Conservation (phyloP, 306 rosid species). For the Begonia fuchsioides region DNA sequence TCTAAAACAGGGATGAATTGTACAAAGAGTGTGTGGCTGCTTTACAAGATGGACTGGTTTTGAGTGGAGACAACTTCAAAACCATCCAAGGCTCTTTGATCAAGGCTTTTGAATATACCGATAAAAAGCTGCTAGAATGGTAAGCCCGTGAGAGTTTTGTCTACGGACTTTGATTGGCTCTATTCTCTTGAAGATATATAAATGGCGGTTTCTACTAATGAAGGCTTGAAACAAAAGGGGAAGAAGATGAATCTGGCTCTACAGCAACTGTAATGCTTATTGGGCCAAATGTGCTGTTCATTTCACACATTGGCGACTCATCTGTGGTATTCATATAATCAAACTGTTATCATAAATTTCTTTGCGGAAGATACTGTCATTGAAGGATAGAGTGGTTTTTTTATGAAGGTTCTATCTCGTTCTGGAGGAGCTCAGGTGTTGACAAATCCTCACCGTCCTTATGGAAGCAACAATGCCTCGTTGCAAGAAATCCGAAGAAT, state of each 20-base stretch:
- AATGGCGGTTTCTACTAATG: constrained; percentile 41
- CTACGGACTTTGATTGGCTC: background rate
- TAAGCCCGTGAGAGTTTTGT: constrained; percentile 18
- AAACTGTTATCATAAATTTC: background rate
- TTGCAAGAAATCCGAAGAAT: constrained; percentile 87
- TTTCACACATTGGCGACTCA: constrained; percentile 89
- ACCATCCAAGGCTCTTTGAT: constrained; percentile 45
- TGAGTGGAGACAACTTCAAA: constrained; percentile 43
- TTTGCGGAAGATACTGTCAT: background rate
- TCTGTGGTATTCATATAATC: constrained; percentile 47
- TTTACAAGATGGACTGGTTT: constrained; percentile 60
- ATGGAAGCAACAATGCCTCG: constrained; percentile 66
- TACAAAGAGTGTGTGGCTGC: constrained; percentile 75
- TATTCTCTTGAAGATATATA: constrained; percentile 27
- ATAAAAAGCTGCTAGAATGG: constrained; percentile 50
- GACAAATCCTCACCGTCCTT: constrained; percentile 85
- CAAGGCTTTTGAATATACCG: constrained; percentile 59
- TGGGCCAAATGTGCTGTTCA: constrained; percentile 45
- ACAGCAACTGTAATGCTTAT: constrained; percentile 68
- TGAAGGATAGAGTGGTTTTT: constrained; percentile 8
- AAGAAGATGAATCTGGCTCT: constrained; percentile 75
- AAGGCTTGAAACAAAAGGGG: constrained; percentile 74
- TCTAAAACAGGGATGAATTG: constrained; percentile 61
- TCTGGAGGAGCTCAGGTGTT: constrained; percentile 68
- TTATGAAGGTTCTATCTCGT: constrained; percentile 67